A percentile compares a stretch with the other conserved stretches of the same genome.
These are phyloP conservation scores for Alternaria ethzedia DNA, from an alignment of 2,329 filamentous ascomycete genomes.

Conservation along the genomic window DNA sequence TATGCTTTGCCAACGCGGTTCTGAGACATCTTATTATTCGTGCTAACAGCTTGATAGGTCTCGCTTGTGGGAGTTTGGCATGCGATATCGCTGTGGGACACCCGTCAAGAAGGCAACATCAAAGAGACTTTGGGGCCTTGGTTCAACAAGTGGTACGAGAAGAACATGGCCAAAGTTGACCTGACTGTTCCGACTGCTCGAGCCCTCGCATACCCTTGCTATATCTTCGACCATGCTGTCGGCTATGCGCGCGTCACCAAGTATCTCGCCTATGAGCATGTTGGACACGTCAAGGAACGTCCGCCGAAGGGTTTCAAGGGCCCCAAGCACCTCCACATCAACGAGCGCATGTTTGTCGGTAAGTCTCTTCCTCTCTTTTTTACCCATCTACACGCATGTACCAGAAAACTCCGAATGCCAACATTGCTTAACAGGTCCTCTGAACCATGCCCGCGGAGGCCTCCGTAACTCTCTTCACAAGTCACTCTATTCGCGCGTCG, in stretches of 20 bases:
- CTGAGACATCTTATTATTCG: no score
- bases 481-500: slow-evolving; percentile 18
- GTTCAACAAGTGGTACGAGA: slow-evolving; percentile 20
- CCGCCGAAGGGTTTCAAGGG: slow-evolving; percentile 28
- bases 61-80: slow-evolving; percentile 18
- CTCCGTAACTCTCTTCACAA: slow-evolving; percentile 21
- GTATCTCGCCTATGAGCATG: slow-evolving; percentile 40
- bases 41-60: background rate
- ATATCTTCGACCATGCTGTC: slow-evolving; percentile 34
- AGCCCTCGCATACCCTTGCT: slow-evolving; percentile 35
- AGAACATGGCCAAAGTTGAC: background rate
- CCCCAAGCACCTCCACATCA: slow-evolving; percentile 15
- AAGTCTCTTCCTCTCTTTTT: slow-evolving; percentile 2
- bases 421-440: slow-evolving; percentile 17
- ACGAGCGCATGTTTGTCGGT: slow-evolving; percentile 26
- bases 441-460: slow-evolving; percentile 26
- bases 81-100: slow-evolving; percentile 11
- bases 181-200: slow-evolving; percentile 10
- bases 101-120: slow-evolving; percentile 2
- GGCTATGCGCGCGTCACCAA: slow-evolving; percentile 37
- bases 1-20: no score
- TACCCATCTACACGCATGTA: background rate
- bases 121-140: slow-evolving; percentile 9
- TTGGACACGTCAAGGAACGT: slow-evolving; percentile 33
- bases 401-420: background rate